Evolutionary conservation across 179 eudicot genomes (phyloP).

Genomic region (Monotropa hypopitys): DNA sequence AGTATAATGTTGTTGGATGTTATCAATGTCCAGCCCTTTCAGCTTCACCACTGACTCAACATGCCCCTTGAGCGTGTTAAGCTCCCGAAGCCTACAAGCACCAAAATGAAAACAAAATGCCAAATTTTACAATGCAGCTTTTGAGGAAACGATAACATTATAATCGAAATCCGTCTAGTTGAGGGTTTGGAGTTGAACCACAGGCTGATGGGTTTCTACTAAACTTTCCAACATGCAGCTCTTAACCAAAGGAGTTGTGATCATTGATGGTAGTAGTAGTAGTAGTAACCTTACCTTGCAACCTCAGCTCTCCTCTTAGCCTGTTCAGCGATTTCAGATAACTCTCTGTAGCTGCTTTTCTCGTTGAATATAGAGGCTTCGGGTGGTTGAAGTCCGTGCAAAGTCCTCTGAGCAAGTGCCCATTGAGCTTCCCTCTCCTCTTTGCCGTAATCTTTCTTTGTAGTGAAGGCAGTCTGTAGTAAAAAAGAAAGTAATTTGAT

Average conservation of each 20-base stretch:
- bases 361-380: slow-evolving; percentile 30
- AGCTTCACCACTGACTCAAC: slow-evolving; percentile 42
- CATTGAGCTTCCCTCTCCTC: slow-evolving; percentile 58
- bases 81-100: slow-evolving; percentile 30
- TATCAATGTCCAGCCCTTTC: slow-evolving; percentile 33
- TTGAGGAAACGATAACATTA: not conserved
- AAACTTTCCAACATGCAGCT: not conserved
- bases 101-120: not conserved
- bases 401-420: slow-evolving; percentile 52
- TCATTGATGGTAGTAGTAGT: not conserved
- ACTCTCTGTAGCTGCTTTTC: slow-evolving; percentile 37
- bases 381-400: slow-evolving; percentile 51
- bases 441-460: slow-evolving; percentile 47
- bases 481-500: not conserved
- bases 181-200: not conserved
- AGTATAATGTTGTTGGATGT: slow-evolving; percentile 35
- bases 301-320: slow-evolving; percentile 54
- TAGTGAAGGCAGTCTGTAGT: slow-evolving; percentile 47
- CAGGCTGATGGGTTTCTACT: not conserved
- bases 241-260: not conserved
- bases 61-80: slow-evolving; percentile 37
- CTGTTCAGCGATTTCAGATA: slow-evolving; percentile 48
- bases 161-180: not conserved
- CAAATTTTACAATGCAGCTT: not conserved
- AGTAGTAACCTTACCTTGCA: slow-evolving; percentile 27